These are phyloP conservation scores for Botryotinia calthae DNA, from an alignment of 2,329 filamentous ascomycete genomes.

Conservation along the genomic window DNA sequence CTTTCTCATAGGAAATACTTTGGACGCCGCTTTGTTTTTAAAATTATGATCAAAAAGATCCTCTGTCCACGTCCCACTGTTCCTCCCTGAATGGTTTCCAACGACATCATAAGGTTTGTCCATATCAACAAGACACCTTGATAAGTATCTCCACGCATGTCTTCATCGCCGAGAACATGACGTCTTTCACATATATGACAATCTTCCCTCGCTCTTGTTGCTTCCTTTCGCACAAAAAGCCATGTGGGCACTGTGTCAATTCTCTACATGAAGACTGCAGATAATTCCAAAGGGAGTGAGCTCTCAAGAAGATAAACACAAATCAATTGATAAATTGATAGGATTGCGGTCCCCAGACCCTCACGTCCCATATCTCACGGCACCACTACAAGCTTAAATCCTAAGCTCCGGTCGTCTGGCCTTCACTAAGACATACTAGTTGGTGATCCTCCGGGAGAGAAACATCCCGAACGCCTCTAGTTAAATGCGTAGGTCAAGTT, in stretches of 20 bases:
- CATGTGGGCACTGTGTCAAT: not conserved
- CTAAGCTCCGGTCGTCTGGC: not conserved
- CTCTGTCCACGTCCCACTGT: not conserved
- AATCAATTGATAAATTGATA: not conserved
- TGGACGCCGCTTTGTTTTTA: not conserved
- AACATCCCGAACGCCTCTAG: constrained; percentile 5
- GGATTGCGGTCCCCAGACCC: not conserved
- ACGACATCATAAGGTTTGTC: not conserved
- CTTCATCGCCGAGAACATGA: not conserved
- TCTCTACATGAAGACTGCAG: not conserved
- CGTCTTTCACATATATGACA: not conserved
- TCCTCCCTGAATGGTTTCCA: not conserved
- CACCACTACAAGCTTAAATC: not conserved
- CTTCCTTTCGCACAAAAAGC: not conserved
- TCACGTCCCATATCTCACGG: not conserved
- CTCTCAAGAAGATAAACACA: not conserved
- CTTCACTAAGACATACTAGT: not conserved
- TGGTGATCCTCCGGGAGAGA: constrained; percentile 9
- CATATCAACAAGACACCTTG: not conserved
- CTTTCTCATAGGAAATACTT: not conserved
- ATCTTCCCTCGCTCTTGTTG: not conserved
- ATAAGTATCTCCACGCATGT: not conserved
- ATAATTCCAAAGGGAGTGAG: not conserved
- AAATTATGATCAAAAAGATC: not conserved
- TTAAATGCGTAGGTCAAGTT: constrained; percentile 3